These are phyloP conservation scores for Fusarium sp. DNA, from an alignment of 2,329 filamentous ascomycete genomes.

Conservation along the genomic window DNA sequence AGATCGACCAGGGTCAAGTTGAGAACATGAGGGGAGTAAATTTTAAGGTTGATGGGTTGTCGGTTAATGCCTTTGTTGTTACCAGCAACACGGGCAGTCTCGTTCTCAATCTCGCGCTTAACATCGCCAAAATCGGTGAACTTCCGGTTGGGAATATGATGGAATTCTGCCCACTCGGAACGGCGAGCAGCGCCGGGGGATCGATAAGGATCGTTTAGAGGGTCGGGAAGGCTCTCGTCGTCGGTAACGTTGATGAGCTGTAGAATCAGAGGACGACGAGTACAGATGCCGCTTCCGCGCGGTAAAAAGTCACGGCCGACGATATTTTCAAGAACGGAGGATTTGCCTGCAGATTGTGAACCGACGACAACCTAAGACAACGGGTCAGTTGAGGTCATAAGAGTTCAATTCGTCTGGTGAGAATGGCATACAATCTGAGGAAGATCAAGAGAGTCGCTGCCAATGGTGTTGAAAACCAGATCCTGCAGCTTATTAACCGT, in stretches of 20 bases:
- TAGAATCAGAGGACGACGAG: constrained; percentile 89
- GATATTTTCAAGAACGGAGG: constrained; percentile 97
- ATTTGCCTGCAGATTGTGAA: constrained; percentile 98
- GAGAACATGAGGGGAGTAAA: constrained; percentile 96
- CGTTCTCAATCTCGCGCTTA: constrained; percentile 95
- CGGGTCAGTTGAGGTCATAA: constrained; percentile 28
- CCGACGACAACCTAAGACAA: constrained; percentile 86
- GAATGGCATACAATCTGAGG: constrained; percentile 86
- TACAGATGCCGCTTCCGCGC: constrained; percentile 95
- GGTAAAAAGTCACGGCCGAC: constrained; percentile 97
- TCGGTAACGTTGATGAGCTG: constrained; percentile 97
- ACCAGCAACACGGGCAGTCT: constrained; percentile 89
- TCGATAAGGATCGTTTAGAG: constrained; percentile 75
- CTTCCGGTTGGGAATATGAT: constrained; percentile 88
- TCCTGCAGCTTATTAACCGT: constrained; percentile 99
- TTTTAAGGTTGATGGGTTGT: constrained; percentile 97
- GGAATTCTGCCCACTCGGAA: constrained; percentile 91
- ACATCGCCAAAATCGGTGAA: constrained; percentile 94
- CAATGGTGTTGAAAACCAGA: constrained; percentile 99
- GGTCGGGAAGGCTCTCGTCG: constrained; percentile 73
- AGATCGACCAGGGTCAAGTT: constrained; percentile 96
- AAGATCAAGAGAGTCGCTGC: constrained; percentile 95
- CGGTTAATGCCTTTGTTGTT: constrained; percentile 99
- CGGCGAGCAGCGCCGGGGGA: constrained; percentile 74
- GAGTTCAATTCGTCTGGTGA: constrained; percentile 23